Evolutionary conservation across 805 yeast species (phyloP).

Genomic region (Myxozyma udenii): DNA sequence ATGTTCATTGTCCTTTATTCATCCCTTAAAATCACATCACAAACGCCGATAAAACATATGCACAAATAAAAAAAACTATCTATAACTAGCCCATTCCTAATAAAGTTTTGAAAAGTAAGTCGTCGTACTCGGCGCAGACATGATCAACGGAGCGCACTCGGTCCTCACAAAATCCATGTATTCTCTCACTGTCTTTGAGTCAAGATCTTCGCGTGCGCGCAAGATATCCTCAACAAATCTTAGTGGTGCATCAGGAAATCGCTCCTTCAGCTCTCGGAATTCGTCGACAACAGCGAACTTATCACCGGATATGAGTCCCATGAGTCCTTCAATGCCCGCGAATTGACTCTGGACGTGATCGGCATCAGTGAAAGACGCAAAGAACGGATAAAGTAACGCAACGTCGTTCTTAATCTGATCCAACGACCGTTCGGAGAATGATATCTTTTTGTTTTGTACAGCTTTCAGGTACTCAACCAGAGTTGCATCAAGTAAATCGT

Average conservation of each 20-base stretch:
- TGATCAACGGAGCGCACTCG: constrained; percentile 8
- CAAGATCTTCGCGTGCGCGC: constrained; percentile 42
- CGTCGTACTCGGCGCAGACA: constrained; percentile 1
- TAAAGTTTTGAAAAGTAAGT: constrained; percentile 20
- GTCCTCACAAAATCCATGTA: constrained; percentile 35
- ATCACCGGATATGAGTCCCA: constrained; percentile 51
- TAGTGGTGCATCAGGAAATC: constrained; percentile 74
- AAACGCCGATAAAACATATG: too few species aligned
- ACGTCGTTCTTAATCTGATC: constrained; percentile 62
- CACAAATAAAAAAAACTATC: too few species aligned
- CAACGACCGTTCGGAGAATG: constrained; percentile 34
- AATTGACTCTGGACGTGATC: constrained; percentile 49
- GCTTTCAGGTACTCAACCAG: constrained; percentile 51
- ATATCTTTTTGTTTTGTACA: constrained; percentile 36
- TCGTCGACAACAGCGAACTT: constrained; percentile 43
- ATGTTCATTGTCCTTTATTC: too few species aligned
- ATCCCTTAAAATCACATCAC: too few species aligned
- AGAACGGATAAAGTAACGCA: constrained; percentile 52
- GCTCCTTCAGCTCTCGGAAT: constrained; percentile 56
- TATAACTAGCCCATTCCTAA: background rate
- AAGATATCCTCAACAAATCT: constrained; percentile 66
- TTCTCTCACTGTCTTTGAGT: constrained; percentile 35
- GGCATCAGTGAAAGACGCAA: constrained; percentile 46
- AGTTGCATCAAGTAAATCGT: constrained; percentile 52
- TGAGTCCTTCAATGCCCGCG: constrained; percentile 57